Evolutionary conservation across 140 eudicot genomes (phyloP), one percentile per base, ranked within the genome.

Genomic region (Oenanthe javanica): DNA sequence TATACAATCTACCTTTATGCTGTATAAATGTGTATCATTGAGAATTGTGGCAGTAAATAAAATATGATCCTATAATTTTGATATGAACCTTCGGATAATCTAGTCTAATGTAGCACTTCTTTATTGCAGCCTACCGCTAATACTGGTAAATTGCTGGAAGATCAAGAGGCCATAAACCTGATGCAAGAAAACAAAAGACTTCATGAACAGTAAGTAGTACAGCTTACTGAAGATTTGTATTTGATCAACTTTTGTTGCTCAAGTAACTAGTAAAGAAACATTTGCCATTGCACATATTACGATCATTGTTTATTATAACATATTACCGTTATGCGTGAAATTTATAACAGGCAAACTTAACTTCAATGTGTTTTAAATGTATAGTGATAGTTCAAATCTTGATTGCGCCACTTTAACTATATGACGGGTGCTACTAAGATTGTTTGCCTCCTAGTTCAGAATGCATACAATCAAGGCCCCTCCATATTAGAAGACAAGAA

Each of bases 161-260:
- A 86, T 82, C 86, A 86, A 72, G 88, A 87, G 80, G 84, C 87
- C 45, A 72, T 85, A 36, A 81, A 48, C 72, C 63, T 91, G 77
- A 72, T 91, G 50, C 82, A 90, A 73, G 88, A 90, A 83, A 91
- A 93, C 90, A 82, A 77, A 82, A 90, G 76, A 71, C 96, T 93
- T 57, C 92, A 59, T 76, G 81, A 78, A 77, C 81, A 85, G 45
- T 69, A 45, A 69, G 74, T 69, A 69, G n/a, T 69, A 69, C 74
- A 69, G n/a, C 46, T 69, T 69, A 48, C 15, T 73, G 55, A 43
- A 63, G 63, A 82, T 36, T 45, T 16, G 21, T 46, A 23, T 51
- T 18, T 16, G 72, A 27, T n/a, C 14, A 43, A 40, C 19, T 25
- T 55, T 70, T 50, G 59, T 59, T 27, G 18, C 45, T 27, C 7